Conservation (phyloP, 1,284 basidiomycete species). For the Inonotus hispidus region DNA sequence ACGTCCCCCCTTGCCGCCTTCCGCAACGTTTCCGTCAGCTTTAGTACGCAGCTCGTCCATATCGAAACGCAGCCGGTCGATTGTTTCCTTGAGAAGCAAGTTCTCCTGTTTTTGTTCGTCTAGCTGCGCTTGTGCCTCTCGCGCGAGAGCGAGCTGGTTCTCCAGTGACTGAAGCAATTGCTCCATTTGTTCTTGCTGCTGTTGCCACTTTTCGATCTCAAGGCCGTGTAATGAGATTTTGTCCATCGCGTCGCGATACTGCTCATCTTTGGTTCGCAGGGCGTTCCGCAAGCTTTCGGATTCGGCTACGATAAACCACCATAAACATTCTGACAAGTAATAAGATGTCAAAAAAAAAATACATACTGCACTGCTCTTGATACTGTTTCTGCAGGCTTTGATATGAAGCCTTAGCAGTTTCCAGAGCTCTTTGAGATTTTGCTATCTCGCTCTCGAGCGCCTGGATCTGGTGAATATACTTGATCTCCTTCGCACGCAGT, state of each 20-base stretch:
- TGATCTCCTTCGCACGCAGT: constrained; percentile 73
- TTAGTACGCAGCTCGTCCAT: constrained; percentile 80
- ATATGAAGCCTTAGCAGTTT: constrained; percentile 64
- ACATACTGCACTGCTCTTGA: constrained; percentile 75
- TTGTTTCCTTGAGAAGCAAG: constrained; percentile 84
- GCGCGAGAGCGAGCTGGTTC: constrained; percentile 58
- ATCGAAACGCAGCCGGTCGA: constrained; percentile 85
- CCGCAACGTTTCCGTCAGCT: constrained; percentile 32
- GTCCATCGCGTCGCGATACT: constrained; percentile 62
- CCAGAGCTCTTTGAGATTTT: constrained; percentile 66
- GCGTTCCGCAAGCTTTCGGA: constrained; percentile 74
- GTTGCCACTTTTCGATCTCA: constrained; percentile 54
- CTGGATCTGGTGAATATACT: constrained; percentile 57
- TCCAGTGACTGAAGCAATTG: constrained; percentile 61
- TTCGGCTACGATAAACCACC: constrained; percentile 40
- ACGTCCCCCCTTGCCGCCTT: constrained; percentile 28
- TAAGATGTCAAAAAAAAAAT: not conserved
- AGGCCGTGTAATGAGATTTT: constrained; percentile 50
- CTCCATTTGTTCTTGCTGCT: constrained; percentile 67
- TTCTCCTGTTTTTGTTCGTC: constrained; percentile 93
- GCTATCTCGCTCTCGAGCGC: constrained; percentile 73
- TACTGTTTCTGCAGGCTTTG: constrained; percentile 78
- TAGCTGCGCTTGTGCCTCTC: constrained; percentile 64
- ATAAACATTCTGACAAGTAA: constrained; percentile 4
- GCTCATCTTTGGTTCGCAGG: constrained; percentile 67